Conservation (phyloP, 352 stramenopile genomes). For the Globisporangium perplexum region DNA sequence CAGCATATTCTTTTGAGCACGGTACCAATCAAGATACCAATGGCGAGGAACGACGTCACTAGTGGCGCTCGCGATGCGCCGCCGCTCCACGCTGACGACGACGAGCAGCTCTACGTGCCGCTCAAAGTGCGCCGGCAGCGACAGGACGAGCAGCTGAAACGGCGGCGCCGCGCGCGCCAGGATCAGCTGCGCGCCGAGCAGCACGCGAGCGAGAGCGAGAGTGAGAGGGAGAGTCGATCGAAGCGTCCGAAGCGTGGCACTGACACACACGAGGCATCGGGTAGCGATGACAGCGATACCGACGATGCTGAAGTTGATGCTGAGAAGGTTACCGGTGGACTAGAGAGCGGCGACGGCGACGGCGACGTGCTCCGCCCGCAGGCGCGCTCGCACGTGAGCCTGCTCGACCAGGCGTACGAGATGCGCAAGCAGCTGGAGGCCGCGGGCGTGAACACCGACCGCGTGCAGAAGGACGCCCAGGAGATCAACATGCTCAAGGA, state of each 20-base stretch:
- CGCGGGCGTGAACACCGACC: slow-evolving; percentile 72
- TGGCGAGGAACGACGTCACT: too few relatives aligned
- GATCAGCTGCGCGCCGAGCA: slow-evolving; percentile 46
- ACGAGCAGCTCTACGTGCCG: slow-evolving; percentile 69
- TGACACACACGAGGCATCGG: background rate
- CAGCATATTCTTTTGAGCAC: too few relatives aligned
- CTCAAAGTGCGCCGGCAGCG: slow-evolving; percentile 67
- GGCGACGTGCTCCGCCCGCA: slow-evolving; percentile 8
- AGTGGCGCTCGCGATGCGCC: too few relatives aligned
- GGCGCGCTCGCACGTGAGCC: slow-evolving; percentile 58
- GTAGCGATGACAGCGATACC: slow-evolving; percentile 6
- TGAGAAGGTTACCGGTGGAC: background rate
- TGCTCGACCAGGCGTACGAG: slow-evolving; percentile 81
- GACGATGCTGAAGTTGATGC: background rate
- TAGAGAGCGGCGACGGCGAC: slow-evolving; percentile 8
- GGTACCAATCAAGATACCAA: too few relatives aligned
- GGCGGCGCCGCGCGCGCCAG: slow-evolving; percentile 41
- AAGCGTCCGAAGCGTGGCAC: slow-evolving; percentile 3
- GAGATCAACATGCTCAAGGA: slow-evolving; percentile 94
- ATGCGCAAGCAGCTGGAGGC: slow-evolving; percentile 76
- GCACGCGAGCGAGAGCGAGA: slow-evolving; percentile 3
- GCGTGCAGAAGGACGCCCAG: slow-evolving; percentile 73
- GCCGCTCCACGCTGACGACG: too few relatives aligned
- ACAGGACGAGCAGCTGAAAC: slow-evolving; percentile 58
- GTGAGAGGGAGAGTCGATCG: slow-evolving; percentile 3